phyloP scores from a whole-genome alignment of 225 moss, liverwort and hornwort species.

The Physcomitrellopsis africana region DNA sequence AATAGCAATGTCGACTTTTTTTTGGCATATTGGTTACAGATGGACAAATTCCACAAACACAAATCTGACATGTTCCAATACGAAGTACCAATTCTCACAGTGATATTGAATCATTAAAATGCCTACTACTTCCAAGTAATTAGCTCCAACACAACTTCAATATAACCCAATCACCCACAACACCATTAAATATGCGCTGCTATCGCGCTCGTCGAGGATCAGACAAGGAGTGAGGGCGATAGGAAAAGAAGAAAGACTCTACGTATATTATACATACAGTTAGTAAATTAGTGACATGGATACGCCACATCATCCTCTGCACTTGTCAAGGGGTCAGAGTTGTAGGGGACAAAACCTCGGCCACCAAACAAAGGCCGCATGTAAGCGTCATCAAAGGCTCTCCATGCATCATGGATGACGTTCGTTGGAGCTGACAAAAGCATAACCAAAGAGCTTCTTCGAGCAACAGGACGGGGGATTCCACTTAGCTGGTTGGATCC shows the following conservation, averaged over 20 bases:
- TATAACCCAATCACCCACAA: not conserved
- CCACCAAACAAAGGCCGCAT: conserved; percentile 90
- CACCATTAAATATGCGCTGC: not conserved
- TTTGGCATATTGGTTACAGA: too few relatives aligned
- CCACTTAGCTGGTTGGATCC: conserved; percentile 15
- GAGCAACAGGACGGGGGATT: conserved; percentile 1
- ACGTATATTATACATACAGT: not conserved
- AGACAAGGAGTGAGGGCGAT: not conserved
- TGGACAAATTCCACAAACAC: too few relatives aligned
- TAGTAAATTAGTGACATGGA: conserved; percentile 25
- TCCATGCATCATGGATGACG: conserved; percentile 70
- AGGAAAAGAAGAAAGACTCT: not conserved
- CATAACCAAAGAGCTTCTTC: conserved; percentile 55
- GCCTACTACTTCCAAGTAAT: too few relatives aligned
- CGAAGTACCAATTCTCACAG: too few relatives aligned
- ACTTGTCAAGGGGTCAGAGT: conserved; percentile 37
- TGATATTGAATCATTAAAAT: too few relatives aligned
- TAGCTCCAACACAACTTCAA: not conserved
- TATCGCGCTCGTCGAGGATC: conserved; percentile 7
- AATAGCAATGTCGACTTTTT: too few relatives aligned
- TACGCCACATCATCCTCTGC: conserved; percentile 56
- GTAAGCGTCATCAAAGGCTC: conserved; percentile 72
- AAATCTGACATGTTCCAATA: too few relatives aligned
- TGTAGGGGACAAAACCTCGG: conserved; percentile 67
- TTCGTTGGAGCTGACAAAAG: conserved; percentile 66